A percentile compares a stretch with the other conserved stretches of the same genome.
Conservation (phyloP, 805 yeast species). For the Ogataea kodamae region DNA sequence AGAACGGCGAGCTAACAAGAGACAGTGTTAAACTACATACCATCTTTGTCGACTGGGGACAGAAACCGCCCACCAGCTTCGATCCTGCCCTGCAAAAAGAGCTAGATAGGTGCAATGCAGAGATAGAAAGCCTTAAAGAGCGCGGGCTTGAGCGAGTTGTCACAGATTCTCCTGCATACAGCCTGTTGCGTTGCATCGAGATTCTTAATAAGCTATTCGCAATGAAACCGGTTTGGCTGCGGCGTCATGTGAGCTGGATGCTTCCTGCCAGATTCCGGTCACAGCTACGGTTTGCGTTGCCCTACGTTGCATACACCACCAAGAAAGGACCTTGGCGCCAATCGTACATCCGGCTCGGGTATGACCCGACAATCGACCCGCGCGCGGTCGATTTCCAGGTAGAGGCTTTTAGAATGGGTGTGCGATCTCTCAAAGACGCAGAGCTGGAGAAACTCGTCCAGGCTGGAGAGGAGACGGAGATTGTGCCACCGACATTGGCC, state of each 20-base stretch:
- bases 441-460: constrained; percentile 24
- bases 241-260: constrained; percentile 63
- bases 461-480: constrained; percentile 22
- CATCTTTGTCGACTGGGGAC: constrained; percentile 48
- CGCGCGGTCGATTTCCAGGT: constrained; percentile 69
- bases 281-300: constrained; percentile 70
- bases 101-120: constrained; percentile 33
- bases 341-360: constrained; percentile 72
- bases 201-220: constrained; percentile 51
- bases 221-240: constrained; percentile 78
- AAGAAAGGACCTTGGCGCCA: constrained; percentile 95
- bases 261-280: constrained; percentile 44
- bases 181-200: constrained; percentile 42
- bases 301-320: constrained; percentile 77
- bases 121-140: constrained; percentile 33
- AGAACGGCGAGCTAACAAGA: constrained; percentile 52
- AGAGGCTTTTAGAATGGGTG: constrained; percentile 64
- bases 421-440: constrained; percentile 29
- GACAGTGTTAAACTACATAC: constrained; percentile 49
- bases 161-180: constrained; percentile 28
- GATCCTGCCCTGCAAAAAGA: constrained; percentile 48
- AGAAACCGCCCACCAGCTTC: constrained; percentile 46
- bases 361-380: constrained; percentile 62
- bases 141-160: constrained; percentile 24
- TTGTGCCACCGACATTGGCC: constrained; percentile 28